A percentile compares a stretch with the other conserved stretches of the same genome.
Conservation (phyloP, 257 asterid species). For the Thymus mandschuricus region DNA sequence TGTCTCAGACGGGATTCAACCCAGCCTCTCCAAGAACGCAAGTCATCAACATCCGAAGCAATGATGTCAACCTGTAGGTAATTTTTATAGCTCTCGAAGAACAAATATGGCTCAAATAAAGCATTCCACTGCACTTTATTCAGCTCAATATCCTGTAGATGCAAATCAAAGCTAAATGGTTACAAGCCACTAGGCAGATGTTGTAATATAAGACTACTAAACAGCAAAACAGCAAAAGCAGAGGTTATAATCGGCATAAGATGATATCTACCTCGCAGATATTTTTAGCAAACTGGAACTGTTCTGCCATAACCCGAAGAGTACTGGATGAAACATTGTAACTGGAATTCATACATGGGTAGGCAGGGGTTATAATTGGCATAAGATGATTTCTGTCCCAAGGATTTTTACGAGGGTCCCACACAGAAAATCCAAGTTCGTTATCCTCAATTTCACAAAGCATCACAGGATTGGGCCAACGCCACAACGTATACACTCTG, state of each 20-base stretch:
- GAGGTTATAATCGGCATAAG: slow-evolving; percentile 1
- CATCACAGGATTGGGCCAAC: slow-evolving; percentile 98
- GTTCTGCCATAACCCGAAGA: slow-evolving; percentile 88
- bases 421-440: slow-evolving; percentile 82
- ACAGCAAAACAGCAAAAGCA: slow-evolving; percentile 7
- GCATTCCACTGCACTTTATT: slow-evolving; percentile 73
- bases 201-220: background rate
- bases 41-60: slow-evolving; percentile 83
- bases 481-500: slow-evolving; percentile 88
- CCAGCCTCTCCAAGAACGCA: slow-evolving; percentile 99
- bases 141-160: slow-evolving; percentile 86
- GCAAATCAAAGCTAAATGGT: slow-evolving; percentile 27
- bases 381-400: slow-evolving; percentile 87
- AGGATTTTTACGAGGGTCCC: slow-evolving; percentile 95
- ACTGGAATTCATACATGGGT: slow-evolving; percentile 99
- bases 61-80: slow-evolving; percentile 84
- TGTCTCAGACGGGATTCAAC: slow-evolving; percentile 95
- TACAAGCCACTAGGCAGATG: slow-evolving; percentile 1
- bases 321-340: slow-evolving; percentile 96
- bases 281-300: slow-evolving; percentile 72
- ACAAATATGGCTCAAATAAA: slow-evolving; percentile 79
- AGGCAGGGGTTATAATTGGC: slow-evolving; percentile 98
- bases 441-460: slow-evolving; percentile 88
- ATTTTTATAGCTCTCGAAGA: slow-evolving; percentile 88
- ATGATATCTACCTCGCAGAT: slow-evolving; percentile 71